Conservation (phyloP, 2,329 filamentous ascomycete species). For the Arthroderma sp. region DNA sequence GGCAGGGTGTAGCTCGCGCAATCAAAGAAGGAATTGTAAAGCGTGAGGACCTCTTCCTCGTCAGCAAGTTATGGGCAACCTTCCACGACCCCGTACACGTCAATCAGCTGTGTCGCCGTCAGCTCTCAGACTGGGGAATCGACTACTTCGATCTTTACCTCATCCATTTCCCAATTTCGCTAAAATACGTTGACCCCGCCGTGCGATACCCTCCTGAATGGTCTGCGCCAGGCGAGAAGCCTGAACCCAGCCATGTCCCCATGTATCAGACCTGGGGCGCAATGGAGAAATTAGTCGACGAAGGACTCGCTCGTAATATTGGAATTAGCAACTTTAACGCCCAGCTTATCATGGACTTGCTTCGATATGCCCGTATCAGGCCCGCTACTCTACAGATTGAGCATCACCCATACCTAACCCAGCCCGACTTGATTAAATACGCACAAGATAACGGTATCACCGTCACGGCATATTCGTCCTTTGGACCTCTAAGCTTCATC, state of each 20-base stretch:
- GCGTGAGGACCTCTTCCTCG: constrained; percentile 79
- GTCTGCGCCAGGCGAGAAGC: constrained; percentile 51
- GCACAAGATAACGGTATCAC: constrained; percentile 57
- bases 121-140: constrained; percentile 68
- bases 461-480: constrained; percentile 73
- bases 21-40: constrained; percentile 71
- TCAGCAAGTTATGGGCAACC: constrained; percentile 86
- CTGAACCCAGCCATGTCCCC: constrained; percentile 53
- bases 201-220: constrained; percentile 71
- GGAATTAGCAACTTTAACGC: constrained; percentile 75
- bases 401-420: constrained; percentile 79
- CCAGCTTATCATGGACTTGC: constrained; percentile 62
- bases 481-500: constrained; percentile 65
- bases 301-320: constrained; percentile 57
- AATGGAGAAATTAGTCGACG: constrained; percentile 61
- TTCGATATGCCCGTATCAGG: constrained; percentile 61
- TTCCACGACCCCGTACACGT: constrained; percentile 74
- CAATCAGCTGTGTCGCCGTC: constrained; percentile 59
- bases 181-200: constrained; percentile 71
- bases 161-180: constrained; percentile 76
- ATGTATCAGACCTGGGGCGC: constrained; percentile 74
- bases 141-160: constrained; percentile 87
- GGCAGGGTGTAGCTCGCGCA: constrained; percentile 62
- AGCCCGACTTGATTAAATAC: constrained; percentile 56
- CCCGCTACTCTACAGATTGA: constrained; percentile 76